Evolutionary conservation across 116 monocot genomes (phyloP), one percentile per base, ranked within the genome.

Genomic region (Iris pallida): DNA sequence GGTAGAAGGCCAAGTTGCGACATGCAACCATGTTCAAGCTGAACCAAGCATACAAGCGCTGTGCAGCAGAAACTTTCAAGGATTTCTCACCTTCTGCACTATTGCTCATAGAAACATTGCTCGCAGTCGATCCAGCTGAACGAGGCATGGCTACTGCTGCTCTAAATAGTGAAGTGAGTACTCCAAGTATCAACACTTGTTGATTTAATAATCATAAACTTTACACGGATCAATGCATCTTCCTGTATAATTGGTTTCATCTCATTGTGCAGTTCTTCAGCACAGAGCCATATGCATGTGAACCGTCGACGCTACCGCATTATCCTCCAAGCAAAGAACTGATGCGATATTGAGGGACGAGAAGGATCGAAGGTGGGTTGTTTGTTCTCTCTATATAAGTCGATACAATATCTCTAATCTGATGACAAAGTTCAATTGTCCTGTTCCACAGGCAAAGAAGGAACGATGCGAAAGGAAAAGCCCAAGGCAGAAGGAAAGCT

Each of bases 281-380:
- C 9, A 76, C 75, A 14, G 65, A 76, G 55, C 95, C 95, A 57
- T 70, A 56, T 76, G 91, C 91, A 5, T 91, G 95, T 66, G 88
- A 88, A 52, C 88, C 88, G 5, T 80, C 81, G 14, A 91, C 72
- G 71, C 75, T 95, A 41, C 91, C 95, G 17, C 71, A 74, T 43
- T 95, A 91, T 69, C 91, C 88, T 45, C 95, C 95, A 1, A 91
- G 86, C 64, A 95, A 95, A 72, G 95, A 95, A 70, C 82, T 95
- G 73, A 95, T 71, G 76, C 73, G 8, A 95, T 61, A 72, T 42
- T 84, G 17, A 86, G 81, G 69, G 80, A 91, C 52, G 91, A 88
- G 60, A 78, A 88, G 59, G 71, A 73, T 20, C 82, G 68, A 82
- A 81, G 87, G 95, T 95, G 13, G 45, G 60, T 60, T 44, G 42